Conservation (phyloP, 2,329 filamentous ascomycete species). For the Dendrostoma leiphaemia region DNA sequence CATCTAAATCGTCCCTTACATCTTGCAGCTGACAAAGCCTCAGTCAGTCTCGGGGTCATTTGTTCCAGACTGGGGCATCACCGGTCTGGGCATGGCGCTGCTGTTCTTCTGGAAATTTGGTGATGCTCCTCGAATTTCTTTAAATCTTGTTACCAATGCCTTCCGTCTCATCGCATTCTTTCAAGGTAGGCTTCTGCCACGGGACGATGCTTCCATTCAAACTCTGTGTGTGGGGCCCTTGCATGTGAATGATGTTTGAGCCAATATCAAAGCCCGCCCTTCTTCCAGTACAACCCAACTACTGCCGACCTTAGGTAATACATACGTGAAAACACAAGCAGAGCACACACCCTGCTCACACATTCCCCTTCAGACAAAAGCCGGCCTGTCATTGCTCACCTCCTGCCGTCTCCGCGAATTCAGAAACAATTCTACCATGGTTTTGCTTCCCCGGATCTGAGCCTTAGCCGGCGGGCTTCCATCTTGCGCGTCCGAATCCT, state of each 20-base stretch:
- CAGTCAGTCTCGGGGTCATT: not conserved
- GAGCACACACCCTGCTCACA: not conserved
- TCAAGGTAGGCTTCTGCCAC: not conserved
- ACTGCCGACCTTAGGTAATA: not conserved
- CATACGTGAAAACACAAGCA: too few relatives aligned
- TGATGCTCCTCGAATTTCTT: not conserved
- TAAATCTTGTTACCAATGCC: not conserved
- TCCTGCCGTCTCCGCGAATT: slow-evolving; percentile 8
- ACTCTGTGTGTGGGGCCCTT: not conserved
- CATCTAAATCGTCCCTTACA: not conserved
- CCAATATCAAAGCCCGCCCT: too few relatives aligned
- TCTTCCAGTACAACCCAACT: too few relatives aligned
- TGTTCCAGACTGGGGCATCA: too few relatives aligned
- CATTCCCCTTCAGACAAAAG: slow-evolving; percentile 11
- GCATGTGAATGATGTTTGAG: not conserved
- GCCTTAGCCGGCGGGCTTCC: not conserved
- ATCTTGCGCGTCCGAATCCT: not conserved
- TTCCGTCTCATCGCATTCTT: not conserved
- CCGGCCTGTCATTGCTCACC: slow-evolving; percentile 1
- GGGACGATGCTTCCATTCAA: not conserved
- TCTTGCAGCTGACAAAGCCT: not conserved
- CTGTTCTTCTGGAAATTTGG: too few relatives aligned
- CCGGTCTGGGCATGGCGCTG: too few relatives aligned
- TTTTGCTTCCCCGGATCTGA: slow-evolving; percentile 3
- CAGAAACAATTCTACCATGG: slow-evolving; percentile 19